A percentile compares a stretch with the other conserved stretches of the same genome.
Conservation (phyloP, 257 asterid species). For the Salvia splendens region DNA sequence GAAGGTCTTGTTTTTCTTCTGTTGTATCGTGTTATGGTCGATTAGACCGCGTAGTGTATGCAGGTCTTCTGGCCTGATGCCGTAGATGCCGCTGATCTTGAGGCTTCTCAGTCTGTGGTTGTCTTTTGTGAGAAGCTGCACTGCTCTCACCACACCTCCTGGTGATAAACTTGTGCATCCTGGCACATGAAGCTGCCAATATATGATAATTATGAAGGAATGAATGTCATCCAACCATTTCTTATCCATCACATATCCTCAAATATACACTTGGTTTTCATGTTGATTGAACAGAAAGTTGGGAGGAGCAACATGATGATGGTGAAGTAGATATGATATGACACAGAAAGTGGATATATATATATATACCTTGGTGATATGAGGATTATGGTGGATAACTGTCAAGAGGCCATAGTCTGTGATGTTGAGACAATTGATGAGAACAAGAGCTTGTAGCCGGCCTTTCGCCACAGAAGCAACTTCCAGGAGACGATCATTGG, state of each 20-base stretch:
- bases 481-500: constrained; percentile 49
- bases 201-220: not conserved
- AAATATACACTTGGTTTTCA: not conserved
- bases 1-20: constrained; percentile 24
- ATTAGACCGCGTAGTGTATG: constrained; percentile 41
- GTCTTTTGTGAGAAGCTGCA: constrained; percentile 42
- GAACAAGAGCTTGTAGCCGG: constrained; percentile 50
- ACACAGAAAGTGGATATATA: not conserved
- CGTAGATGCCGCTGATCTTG: constrained; percentile 54
- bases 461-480: constrained; percentile 56
- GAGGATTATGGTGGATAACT: constrained; percentile 51
- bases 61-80: constrained; percentile 46
- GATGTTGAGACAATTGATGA: constrained; percentile 54
- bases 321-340: not conserved
- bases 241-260: constrained; percentile 34
- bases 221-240: constrained; percentile 32
- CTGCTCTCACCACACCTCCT: constrained; percentile 58
- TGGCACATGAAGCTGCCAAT: constrained; percentile 63
- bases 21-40: constrained; percentile 29
- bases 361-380: constrained; percentile 51
- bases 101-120: constrained; percentile 42
- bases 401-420: constrained; percentile 60
- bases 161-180: constrained; percentile 71
- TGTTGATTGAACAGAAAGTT: too few species aligned
- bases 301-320: too few species aligned